Percentiles rank a stretch among this genome's conserved stretches.
phyloP scores from a whole-genome alignment of 75 land plant genomes.

The Pinus albicaulis region DNA sequence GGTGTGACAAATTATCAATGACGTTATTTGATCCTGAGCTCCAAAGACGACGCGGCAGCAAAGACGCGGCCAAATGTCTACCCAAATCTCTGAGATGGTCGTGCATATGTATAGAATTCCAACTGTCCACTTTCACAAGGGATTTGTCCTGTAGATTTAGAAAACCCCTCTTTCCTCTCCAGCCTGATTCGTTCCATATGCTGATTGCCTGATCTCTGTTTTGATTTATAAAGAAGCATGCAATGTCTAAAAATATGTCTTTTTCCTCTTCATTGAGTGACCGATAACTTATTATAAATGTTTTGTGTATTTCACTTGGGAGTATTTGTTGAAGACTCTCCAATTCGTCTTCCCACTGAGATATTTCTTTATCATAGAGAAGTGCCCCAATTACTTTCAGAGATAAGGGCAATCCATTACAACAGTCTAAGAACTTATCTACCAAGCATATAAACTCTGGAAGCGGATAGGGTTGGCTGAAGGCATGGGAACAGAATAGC shows the following conservation, averaged over 20 bases:
- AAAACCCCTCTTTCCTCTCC: not conserved
- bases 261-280: not conserved
- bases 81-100: conserved; percentile 4
- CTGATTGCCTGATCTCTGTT: not conserved
- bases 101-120: not conserved
- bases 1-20: no score
- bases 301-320: not conserved
- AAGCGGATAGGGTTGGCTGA: not conserved
- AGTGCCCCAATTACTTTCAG: not conserved
- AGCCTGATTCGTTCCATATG: conserved; percentile 1
- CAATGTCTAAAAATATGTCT: not conserved
- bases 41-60: no score
- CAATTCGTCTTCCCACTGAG: not conserved
- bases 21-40: no score
- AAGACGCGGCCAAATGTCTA: not conserved
- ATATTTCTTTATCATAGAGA: not conserved
- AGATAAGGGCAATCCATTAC: not conserved
- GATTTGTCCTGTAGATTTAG: not conserved
- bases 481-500: not conserved
- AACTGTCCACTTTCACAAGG: not conserved
- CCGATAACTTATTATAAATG: not conserved
- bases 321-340: not conserved
- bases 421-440: not conserved
- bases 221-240: not conserved
- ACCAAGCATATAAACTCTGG: not conserved